Evolutionary conservation across 768 basidiomycete species (phyloP).

Genomic region (Candolleomyces efflorescens): DNA sequence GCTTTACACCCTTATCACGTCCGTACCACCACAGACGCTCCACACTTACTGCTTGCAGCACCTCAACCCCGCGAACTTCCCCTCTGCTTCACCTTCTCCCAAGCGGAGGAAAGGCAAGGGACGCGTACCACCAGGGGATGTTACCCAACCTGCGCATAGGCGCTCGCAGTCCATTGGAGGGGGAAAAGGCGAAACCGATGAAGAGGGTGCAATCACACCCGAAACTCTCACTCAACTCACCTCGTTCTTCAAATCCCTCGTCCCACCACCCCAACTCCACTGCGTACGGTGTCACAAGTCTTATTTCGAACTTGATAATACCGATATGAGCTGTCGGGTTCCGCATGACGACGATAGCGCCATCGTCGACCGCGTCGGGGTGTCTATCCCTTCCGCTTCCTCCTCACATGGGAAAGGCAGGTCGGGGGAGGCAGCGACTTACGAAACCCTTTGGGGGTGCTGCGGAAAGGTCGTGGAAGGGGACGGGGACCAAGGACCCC

Average conservation of each 20-base stretch:
- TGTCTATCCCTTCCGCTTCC: background rate
- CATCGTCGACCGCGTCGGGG: conserved; percentile 56
- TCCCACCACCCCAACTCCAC: conserved; percentile 65
- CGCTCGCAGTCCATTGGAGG: background rate
- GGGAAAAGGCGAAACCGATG: background rate
- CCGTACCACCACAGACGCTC: conserved; percentile 63
- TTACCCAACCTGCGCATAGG: background rate
- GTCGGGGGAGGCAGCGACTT: conserved; percentile 13
- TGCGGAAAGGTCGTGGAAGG: conserved; percentile 71
- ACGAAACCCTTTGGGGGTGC: conserved; percentile 66
- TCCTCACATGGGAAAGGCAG: no score
- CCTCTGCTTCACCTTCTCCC: conserved; percentile 18
- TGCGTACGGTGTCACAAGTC: conserved; percentile 72
- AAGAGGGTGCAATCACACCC: conserved; percentile 16
- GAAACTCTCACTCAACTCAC: conserved; percentile 43
- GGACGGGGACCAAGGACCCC: conserved; percentile 77
- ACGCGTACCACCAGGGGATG: no score
- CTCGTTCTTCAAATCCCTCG: conserved; percentile 56
- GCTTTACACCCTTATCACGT: conserved; percentile 48
- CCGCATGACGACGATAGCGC: conserved; percentile 82
- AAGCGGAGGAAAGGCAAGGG: background rate
- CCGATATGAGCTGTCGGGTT: conserved; percentile 63
- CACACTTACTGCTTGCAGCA: conserved; percentile 57
- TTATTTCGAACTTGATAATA: conserved; percentile 71
- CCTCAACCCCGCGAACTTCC: conserved; percentile 28